phyloP scores from a whole-genome alignment of 768 basidiomycete species.

The Hortiboletus flavorubellus region DNA sequence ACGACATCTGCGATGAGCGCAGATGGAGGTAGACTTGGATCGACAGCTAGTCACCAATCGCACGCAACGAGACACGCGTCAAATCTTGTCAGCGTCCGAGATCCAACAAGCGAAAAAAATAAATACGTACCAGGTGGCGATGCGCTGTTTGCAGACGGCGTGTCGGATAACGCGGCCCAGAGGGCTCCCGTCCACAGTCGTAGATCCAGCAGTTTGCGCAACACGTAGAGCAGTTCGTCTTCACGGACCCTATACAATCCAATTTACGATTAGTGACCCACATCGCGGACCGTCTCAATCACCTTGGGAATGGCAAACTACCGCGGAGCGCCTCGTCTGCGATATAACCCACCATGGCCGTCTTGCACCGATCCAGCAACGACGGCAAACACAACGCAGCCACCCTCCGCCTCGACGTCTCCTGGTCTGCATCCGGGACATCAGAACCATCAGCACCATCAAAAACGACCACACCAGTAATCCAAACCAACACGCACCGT shows the following conservation, averaged over 20 bases:
- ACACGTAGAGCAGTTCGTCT: constrained; percentile 83
- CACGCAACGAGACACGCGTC: not conserved
- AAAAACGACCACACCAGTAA: too few relatives aligned
- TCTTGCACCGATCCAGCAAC: constrained; percentile 72
- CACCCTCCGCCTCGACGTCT: constrained; percentile 57
- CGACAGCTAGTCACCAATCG: constrained; percentile 30
- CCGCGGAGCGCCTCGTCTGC: constrained; percentile 87
- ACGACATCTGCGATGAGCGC: constrained; percentile 66
- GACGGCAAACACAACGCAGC: constrained; percentile 71
- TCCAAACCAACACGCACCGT: constrained; percentile 40
- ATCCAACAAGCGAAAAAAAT: not conserved
- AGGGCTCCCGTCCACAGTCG: constrained; percentile 73
- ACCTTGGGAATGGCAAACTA: constrained; percentile 85
- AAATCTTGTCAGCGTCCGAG: not conserved
- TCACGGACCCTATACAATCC: constrained; percentile 61
- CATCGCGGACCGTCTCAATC: not conserved
- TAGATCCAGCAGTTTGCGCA: constrained; percentile 71
- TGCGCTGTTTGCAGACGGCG: constrained; percentile 52
- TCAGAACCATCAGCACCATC: not conserved
- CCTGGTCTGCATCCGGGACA: constrained; percentile 48
- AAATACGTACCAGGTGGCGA: constrained; percentile 56
- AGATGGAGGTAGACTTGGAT: constrained; percentile 45
- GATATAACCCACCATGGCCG: constrained; percentile 66
- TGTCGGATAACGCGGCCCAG: constrained; percentile 71
- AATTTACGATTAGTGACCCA: not conserved